These are phyloP conservation scores for Neurospora sp. DNA, from an alignment of 495 filamentous ascomycete genomes.

Conservation along the genomic window DNA sequence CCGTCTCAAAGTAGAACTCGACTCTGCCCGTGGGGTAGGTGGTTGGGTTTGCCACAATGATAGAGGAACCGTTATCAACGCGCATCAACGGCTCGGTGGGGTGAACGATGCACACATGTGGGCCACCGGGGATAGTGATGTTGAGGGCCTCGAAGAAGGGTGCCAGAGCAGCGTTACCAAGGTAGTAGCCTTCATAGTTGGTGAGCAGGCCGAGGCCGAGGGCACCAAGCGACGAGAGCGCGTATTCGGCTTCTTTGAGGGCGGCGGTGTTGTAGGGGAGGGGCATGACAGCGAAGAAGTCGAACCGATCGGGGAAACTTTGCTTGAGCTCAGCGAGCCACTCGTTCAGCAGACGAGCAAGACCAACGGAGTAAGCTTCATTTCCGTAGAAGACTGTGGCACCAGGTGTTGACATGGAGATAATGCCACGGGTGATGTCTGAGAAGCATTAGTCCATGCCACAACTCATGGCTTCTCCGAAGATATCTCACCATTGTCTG, in stretches of 20 bases:
- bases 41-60: neutral
- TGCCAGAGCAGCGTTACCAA: slow-evolving; percentile 1
- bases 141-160: slow-evolving; percentile 2
- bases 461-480: neutral
- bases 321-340: slow-evolving; percentile 2
- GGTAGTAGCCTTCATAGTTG: slow-evolving; percentile 3
- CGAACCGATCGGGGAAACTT: neutral
- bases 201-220: slow-evolving; percentile 1
- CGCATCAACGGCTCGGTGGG: neutral
- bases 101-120: neutral
- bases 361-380: neutral
- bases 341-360: slow-evolving; percentile 2
- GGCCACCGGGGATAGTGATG: neutral
- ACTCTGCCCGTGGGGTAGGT: neutral
- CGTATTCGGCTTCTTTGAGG: slow-evolving; percentile 3
- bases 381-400: neutral
- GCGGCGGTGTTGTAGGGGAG: neutral
- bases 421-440: neutral
- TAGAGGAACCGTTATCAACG: neutral
- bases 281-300: slow-evolving; percentile 1
- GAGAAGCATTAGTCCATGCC: neutral
- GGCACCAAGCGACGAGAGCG: neutral
- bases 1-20: slow-evolving; percentile 5
- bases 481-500: neutral
- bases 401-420: slow-evolving; percentile 1